Evolutionary conservation across 2,329 filamentous ascomycete genomes (phyloP).

Genomic region (Furcasterigmium furcatum): DNA sequence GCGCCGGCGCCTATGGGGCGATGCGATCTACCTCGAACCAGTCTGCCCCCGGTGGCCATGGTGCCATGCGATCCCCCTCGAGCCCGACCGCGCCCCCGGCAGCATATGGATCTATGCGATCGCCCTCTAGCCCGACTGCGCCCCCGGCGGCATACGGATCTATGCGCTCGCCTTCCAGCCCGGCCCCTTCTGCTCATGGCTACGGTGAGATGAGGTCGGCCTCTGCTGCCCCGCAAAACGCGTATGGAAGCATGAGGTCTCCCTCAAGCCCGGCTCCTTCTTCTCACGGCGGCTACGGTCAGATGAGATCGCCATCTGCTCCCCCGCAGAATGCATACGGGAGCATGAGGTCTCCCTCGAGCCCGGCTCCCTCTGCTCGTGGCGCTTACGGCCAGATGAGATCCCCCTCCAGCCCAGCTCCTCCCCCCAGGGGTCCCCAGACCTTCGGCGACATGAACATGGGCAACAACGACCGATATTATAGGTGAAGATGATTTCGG

Average conservation of each 20-base stretch:
- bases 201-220: neutral
- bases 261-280: neutral
- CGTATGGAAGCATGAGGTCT: neutral
- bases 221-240: neutral
- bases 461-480: neutral
- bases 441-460: neutral
- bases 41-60: neutral
- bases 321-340: neutral
- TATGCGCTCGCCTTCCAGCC: neutral
- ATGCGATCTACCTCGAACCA: slow-evolving; percentile 3
- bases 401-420: neutral
- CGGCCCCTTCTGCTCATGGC: neutral
- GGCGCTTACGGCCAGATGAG: neutral
- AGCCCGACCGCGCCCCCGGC: neutral
- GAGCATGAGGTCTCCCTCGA: neutral
- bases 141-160: slow-evolving; percentile 3
- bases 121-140: neutral
- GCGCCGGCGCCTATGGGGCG: slow-evolving; percentile 1
- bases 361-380: neutral
- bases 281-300: neutral
- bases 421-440: neutral
- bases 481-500: neutral
- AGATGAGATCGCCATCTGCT: neutral
- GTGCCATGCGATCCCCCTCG: slow-evolving; percentile 4
- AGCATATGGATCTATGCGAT: neutral